Conservation (phyloP, 768 basidiomycete species). For the Ramaria sp. region DNA sequence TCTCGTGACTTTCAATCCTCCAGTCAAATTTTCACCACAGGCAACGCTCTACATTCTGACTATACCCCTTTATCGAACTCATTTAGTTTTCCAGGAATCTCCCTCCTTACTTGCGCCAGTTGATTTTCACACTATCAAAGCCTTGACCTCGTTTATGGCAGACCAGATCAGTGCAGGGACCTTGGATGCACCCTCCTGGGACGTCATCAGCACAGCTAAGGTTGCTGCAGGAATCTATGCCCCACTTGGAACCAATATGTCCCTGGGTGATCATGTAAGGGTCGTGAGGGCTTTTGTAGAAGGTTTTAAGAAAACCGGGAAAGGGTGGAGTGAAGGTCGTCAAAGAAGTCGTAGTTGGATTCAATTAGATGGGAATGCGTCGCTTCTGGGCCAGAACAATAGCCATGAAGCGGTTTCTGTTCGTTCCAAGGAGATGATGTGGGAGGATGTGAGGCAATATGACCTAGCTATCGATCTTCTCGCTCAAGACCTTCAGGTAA, state of each 20-base stretch:
- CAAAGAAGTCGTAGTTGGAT: constrained; percentile 16
- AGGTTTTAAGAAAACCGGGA: constrained; percentile 43
- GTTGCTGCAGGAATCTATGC: constrained; percentile 73
- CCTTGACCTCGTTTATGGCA: constrained; percentile 50
- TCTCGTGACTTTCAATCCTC: constrained; percentile 69
- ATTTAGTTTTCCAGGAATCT: constrained; percentile 35
- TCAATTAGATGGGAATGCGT: background rate
- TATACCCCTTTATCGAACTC: background rate
- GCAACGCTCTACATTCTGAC: constrained; percentile 21
- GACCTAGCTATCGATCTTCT: background rate
- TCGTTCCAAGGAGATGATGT: constrained; percentile 6
- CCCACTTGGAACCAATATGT: constrained; percentile 80
- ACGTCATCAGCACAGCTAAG: constrained; percentile 61
- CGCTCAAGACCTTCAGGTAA: background rate
- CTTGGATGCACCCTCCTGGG: constrained; percentile 80
- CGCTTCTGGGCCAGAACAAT: background rate
- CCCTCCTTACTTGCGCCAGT: constrained; percentile 63
- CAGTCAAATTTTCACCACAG: constrained; percentile 54
- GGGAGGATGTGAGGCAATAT: constrained; percentile 2
- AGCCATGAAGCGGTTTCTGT: background rate
- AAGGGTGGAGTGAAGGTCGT: constrained; percentile 16
- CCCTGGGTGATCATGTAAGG: constrained; percentile 74
- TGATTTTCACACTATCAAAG: constrained; percentile 47
- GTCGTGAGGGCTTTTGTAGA: constrained; percentile 67
- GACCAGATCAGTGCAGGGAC: constrained; percentile 66